A percentile compares a stretch with the other conserved stretches of the same genome.
phyloP scores from a whole-genome alignment of 108 stramenopile species.

The Fragilariopsis cylindrus region DNA sequence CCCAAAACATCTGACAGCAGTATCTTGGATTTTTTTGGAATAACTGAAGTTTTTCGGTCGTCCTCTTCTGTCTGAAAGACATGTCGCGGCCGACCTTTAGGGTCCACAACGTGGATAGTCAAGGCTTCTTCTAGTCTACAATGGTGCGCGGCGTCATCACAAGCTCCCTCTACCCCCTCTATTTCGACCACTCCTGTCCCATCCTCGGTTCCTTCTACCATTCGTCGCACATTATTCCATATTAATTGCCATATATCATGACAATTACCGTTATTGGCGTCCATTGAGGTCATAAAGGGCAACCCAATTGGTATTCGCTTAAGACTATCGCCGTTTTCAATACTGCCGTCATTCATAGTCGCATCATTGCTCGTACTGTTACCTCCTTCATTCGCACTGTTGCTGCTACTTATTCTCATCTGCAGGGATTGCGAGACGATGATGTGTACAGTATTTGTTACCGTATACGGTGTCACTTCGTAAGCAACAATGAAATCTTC shows the following conservation, averaged over 20 bases:
- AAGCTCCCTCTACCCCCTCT: constrained; percentile 6
- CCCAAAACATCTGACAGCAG: constrained; percentile 30
- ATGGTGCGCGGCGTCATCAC: constrained; percentile 9
- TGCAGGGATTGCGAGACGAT: constrained; percentile 35
- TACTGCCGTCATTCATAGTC: constrained; percentile 1
- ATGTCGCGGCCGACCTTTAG: constrained; percentile 18
- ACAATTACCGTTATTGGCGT: constrained; percentile 40
- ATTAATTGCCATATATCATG: constrained; percentile 50
- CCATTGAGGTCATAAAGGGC: constrained; percentile 62
- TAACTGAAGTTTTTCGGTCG: constrained; percentile 13
- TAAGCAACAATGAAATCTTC: constrained; percentile 49
- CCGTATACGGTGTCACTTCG: constrained; percentile 46
- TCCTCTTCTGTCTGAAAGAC: constrained; percentile 28
- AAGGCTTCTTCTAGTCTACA: constrained; percentile 28
- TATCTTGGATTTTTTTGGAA: constrained; percentile 38
- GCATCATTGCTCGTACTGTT: not conserved
- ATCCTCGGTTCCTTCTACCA: constrained; percentile 19
- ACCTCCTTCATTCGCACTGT: not conserved
- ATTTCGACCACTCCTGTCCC: not conserved
- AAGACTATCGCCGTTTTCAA: constrained; percentile 13
- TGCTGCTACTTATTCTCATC: not conserved
- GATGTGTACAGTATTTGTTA: constrained; percentile 24
- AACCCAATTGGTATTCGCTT: constrained; percentile 48
- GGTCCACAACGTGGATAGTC: constrained; percentile 33
- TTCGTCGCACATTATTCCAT: constrained; percentile 45